Conservation (phyloP, 441 rosid genomes). For the Biscutella auriculata region DNA sequence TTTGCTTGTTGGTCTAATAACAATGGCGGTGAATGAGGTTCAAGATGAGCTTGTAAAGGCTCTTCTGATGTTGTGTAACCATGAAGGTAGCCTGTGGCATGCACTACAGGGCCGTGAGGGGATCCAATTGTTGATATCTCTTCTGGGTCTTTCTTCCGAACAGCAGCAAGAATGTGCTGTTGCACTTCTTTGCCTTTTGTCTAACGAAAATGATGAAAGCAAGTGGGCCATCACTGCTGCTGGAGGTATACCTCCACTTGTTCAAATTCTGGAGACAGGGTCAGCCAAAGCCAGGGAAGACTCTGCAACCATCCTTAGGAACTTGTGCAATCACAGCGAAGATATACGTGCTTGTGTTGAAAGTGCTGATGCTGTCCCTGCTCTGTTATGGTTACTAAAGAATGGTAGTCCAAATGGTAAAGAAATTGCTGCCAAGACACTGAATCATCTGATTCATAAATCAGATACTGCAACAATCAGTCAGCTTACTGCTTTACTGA, state of each 20-base stretch:
- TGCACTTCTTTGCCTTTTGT: slow-evolving; percentile 85
- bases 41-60: slow-evolving; percentile 93
- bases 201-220: slow-evolving; percentile 97
- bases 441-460: slow-evolving; percentile 91
- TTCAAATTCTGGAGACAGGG: slow-evolving; percentile 95
- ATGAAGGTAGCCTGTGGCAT: slow-evolving; percentile 85
- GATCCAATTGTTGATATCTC: slow-evolving; percentile 91
- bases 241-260: slow-evolving; percentile 99
- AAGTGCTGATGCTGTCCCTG: slow-evolving; percentile 99
- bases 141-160: slow-evolving; percentile 98
- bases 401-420: slow-evolving; percentile 96
- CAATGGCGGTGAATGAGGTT: slow-evolving; percentile 93
- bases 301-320: slow-evolving; percentile 91
- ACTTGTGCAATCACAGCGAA: slow-evolving; percentile 98
- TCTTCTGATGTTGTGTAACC: slow-evolving; percentile 75
- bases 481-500: slow-evolving; percentile 89
- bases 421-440: slow-evolving; percentile 95
- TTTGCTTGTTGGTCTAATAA: slow-evolving; percentile 94
- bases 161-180: slow-evolving; percentile 99
- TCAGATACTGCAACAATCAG: slow-evolving; percentile 96
- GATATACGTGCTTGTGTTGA: slow-evolving; percentile 99
- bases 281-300: slow-evolving; percentile 98
- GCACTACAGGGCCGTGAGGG: slow-evolving; percentile 99
- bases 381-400: slow-evolving; percentile 92
- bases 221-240: slow-evolving; percentile 99